A percentile compares a stretch with the other conserved stretches of the same genome.
Conservation (phyloP, 331 rosid species). For the Acacia concinna region DNA sequence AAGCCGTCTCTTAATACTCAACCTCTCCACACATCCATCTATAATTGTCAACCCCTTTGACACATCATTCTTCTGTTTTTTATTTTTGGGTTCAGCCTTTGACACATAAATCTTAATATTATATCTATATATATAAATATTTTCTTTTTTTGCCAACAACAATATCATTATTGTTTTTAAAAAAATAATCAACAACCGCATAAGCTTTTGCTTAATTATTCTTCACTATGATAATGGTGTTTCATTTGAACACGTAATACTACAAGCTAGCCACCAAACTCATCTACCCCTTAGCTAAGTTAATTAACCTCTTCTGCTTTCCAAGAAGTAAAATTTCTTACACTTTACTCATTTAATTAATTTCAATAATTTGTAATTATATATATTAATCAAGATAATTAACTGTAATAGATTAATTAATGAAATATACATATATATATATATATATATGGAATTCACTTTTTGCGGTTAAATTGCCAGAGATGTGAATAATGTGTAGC, state of each 20-base stretch:
- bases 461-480: not conserved
- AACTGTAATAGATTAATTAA: not conserved
- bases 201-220: not conserved
- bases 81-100: not conserved
- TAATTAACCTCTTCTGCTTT: not conserved
- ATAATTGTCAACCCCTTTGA: slow-evolving; percentile 36
- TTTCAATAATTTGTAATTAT: not conserved
- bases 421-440: no score
- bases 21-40: slow-evolving; percentile 16
- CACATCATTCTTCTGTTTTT: not conserved
- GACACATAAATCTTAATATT: not conserved
- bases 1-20: slow-evolving; percentile 54
- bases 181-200: not conserved
- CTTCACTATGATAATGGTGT: not conserved
- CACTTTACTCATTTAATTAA: not conserved
- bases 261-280: not conserved
- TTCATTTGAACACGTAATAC: not conserved
- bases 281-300: not conserved
- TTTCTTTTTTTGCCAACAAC: slow-evolving; percentile 10
- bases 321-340: not conserved
- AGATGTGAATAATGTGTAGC: not conserved
- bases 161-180: slow-evolving; percentile 13
- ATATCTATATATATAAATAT: not conserved
- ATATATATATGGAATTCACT: not conserved
- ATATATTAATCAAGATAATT: not conserved